phyloP scores from a whole-genome alignment of 177 flowering plant genomes.

The Tripterygium wilfordii region DNA sequence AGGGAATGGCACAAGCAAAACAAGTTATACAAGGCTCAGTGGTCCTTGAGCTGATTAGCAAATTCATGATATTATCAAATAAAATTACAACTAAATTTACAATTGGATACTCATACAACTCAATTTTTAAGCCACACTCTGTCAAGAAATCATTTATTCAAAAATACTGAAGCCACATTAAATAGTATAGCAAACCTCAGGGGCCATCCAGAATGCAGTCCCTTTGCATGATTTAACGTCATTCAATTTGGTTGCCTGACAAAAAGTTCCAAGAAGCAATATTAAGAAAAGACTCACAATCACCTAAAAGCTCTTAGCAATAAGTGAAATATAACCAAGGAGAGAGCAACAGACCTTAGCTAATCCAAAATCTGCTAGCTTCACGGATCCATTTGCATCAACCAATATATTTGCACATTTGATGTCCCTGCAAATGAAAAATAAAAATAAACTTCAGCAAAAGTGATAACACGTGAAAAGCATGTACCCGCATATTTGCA shows the following conservation, averaged over 20 bases:
- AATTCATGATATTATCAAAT: too few species aligned
- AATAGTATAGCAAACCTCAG: slow-evolving; percentile 10
- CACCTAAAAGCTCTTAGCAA: not conserved
- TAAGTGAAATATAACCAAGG: not conserved
- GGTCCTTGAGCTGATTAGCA: too few species aligned
- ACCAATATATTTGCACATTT: slow-evolving; percentile 56
- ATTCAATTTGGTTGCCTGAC: slow-evolving; percentile 19
- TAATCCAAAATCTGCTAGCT: slow-evolving; percentile 55
- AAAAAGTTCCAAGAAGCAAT: not conserved
- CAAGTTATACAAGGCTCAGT: too few species aligned
- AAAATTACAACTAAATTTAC: too few species aligned
- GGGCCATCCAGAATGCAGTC: slow-evolving; percentile 21
- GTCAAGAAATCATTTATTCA: not conserved
- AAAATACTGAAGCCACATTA: not conserved
- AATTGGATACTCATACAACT: too few species aligned
- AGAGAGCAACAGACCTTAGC: slow-evolving; percentile 28
- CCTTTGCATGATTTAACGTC: slow-evolving; percentile 15
- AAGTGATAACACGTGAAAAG: not conserved
- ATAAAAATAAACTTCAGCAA: not conserved
- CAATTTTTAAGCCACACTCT: too few species aligned
- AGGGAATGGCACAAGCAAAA: too few species aligned
- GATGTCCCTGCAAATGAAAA: slow-evolving; percentile 29
- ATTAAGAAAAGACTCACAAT: not conserved
- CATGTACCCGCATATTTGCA: too few species aligned
- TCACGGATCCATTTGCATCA: slow-evolving; percentile 37